A percentile compares a stretch with the other conserved stretches of the same genome.
Evolutionary conservation across 768 basidiomycete species (phyloP).

Genomic region (Collybia nuda): DNA sequence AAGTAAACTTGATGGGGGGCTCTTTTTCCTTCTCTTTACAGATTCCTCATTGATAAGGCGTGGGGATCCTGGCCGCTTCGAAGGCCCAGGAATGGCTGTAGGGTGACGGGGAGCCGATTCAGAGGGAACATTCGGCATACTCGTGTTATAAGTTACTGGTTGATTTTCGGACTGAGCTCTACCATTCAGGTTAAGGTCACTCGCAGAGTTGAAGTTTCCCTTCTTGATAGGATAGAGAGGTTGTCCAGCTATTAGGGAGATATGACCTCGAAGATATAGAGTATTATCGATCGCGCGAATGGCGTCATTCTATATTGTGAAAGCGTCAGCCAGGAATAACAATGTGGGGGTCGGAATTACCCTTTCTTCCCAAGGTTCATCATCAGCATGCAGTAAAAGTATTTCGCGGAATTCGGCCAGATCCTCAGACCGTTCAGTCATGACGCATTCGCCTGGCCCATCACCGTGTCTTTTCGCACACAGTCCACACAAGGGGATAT

Average conservation of each 20-base stretch:
- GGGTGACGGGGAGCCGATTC: neutral
- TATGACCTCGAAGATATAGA: conserved; percentile 53
- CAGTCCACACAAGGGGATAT: conserved; percentile 49
- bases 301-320: conserved; percentile 45
- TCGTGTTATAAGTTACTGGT: neutral
- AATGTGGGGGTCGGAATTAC: conserved; percentile 33
- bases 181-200: neutral
- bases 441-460: conserved; percentile 48
- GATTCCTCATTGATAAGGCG: conserved; percentile 17
- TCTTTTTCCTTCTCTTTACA: conserved; percentile 34
- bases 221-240: conserved; percentile 54
- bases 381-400: conserved; percentile 59
- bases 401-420: conserved; percentile 70
- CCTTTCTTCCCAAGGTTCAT: conserved; percentile 65
- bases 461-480: conserved; percentile 56
- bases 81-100: conserved; percentile 16
- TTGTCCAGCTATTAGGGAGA: conserved; percentile 59
- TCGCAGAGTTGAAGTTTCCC: neutral
- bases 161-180: neutral
- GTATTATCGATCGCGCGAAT: conserved; percentile 70
- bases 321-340: neutral
- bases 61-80: conserved; percentile 37
- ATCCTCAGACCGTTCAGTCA: conserved; percentile 67
- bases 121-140: neutral
- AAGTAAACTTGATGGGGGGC: conserved; percentile 18